Base-by-base conservation (phyloP, 768 basidiomycete species). In the Pilatotrama ljubarskyi region DNA sequence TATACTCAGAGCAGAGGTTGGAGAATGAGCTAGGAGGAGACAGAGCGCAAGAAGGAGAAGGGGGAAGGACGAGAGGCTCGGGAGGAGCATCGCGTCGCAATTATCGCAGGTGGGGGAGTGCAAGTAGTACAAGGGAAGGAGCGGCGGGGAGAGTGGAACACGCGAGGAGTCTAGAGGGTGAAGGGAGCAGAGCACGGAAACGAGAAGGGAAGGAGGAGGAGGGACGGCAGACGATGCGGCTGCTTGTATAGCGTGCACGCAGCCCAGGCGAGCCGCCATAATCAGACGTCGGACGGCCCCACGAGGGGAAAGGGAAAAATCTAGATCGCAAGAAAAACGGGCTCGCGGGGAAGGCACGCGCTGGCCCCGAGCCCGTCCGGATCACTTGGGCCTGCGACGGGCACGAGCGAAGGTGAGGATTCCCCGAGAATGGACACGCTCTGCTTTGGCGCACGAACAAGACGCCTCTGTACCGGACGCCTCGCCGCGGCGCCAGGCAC, bases 241-340 rank as follows among this genome's bases (percentile, higher is more conserved):
- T 5, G 41, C 55, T 57, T 56, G 11, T 42, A 57, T 50, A 57
- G 1, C 38, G 36, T 35, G 54, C 54, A 44, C 47, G 24, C 14
- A 38, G 55, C 47, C 26, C 26, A 41, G 38, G 46, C 46, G 15
- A 13, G 55, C 26, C 46, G 40, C 55, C 55, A 57, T 32, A 49
- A 32, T 40, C 55, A 49, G 55, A 32, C 38, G 41, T 57, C 25
- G 55, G 29, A 49, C 55, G 55, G 55, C 55, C 55, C 55, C 55
- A 57, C 55, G 55, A 57, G 55, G 55, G 32, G 55, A 35, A 49
- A 20, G 32, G 32, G 55, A 35, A 49, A 20, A 41, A 48, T 57
- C 55, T 29, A 41, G 55, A 57, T 57, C 47, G 20, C 46, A 49
- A 29, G 29, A 25, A 29, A 41, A 25, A 37, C 46, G 46, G 18